Percentiles rank a stretch among this genome's conserved stretches.
Conservation (phyloP, 1,139 yeast species). For the Yamadazyma songkhlaensis region DNA sequence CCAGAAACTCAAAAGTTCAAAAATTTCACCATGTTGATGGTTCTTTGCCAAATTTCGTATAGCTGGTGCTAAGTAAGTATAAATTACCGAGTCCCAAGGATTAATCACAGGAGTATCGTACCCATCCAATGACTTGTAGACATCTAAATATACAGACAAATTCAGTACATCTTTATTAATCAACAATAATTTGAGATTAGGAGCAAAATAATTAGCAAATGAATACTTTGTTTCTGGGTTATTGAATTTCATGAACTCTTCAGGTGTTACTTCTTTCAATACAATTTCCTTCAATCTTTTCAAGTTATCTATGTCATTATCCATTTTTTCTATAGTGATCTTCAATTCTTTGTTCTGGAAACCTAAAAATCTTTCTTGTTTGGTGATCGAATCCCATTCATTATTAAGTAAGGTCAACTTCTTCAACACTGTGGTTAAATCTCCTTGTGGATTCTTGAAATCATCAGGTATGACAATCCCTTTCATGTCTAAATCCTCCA, state of each 20-base stretch:
- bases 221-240: conserved; percentile 9
- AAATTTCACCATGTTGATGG: conserved; percentile 5
- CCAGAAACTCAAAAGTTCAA: conserved; percentile 11
- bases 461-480: conserved; percentile 27
- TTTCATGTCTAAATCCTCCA: conserved; percentile 25
- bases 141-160: conserved; percentile 2
- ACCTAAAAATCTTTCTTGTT: conserved; percentile 19
- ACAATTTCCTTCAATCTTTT: conserved; percentile 5
- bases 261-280: conserved; percentile 1
- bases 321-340: not conserved
- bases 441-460: conserved; percentile 18
- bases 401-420: conserved; percentile 16
- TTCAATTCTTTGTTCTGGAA: conserved; percentile 17
- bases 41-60: not conserved
- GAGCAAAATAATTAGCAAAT: conserved; percentile 9
- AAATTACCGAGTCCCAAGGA: conserved; percentile 15
- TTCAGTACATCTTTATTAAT: conserved; percentile 4
- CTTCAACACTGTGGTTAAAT: conserved; percentile 10
- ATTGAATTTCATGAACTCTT: conserved; percentile 4
- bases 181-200: conserved; percentile 5
- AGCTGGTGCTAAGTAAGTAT: conserved; percentile 6
- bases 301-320: conserved; percentile 5
- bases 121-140: conserved; percentile 7
- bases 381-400: conserved; percentile 16
- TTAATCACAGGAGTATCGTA: conserved; percentile 8